Evolutionary conservation across 2,329 filamentous ascomycete species (phyloP).

Genomic region (Fonsecaea pugnacius): DNA sequence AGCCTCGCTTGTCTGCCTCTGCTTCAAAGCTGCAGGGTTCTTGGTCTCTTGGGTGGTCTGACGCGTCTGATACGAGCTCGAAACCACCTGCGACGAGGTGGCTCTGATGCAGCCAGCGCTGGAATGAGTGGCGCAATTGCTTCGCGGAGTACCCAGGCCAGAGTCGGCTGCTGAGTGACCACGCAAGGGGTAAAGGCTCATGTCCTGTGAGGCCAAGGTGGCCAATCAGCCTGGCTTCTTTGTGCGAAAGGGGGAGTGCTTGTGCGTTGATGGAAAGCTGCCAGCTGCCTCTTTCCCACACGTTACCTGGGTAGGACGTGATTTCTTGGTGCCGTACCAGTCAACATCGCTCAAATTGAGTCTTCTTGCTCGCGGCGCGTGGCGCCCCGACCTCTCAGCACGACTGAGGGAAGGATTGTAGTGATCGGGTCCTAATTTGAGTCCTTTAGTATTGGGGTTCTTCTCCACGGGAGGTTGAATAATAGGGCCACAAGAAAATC

Average conservation of each 20-base stretch:
- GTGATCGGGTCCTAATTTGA: slow-evolving; percentile 47
- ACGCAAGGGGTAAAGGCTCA: slow-evolving; percentile 13
- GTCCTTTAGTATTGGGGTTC: slow-evolving; percentile 44
- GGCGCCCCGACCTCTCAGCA: slow-evolving; percentile 64
- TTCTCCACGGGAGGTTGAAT: slow-evolving; percentile 34
- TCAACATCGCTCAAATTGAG: slow-evolving; percentile 96
- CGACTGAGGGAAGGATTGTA: slow-evolving; percentile 45
- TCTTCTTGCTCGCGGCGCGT: slow-evolving; percentile 82
- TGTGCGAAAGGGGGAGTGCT: slow-evolving; percentile 11
- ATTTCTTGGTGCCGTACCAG: slow-evolving; percentile 69
- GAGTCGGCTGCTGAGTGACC: not conserved
- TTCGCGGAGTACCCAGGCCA: not conserved
- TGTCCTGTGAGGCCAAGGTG: slow-evolving; percentile 26
- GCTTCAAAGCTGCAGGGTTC: not conserved
- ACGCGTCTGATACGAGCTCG: not conserved
- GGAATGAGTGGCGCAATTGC: not conserved
- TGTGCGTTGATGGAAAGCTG: slow-evolving; percentile 17
- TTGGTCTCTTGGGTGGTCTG: not conserved
- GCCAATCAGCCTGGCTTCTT: slow-evolving; percentile 39
- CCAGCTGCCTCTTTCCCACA: slow-evolving; percentile 20
- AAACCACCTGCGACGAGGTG: not conserved
- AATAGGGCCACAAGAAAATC: slow-evolving; percentile 49
- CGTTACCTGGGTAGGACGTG: not conserved
- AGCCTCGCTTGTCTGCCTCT: not conserved
- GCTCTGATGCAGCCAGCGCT: not conserved